These are phyloP conservation scores for Daldinia sp. DNA, from an alignment of 2,329 filamentous ascomycete genomes.

Conservation along the genomic window DNA sequence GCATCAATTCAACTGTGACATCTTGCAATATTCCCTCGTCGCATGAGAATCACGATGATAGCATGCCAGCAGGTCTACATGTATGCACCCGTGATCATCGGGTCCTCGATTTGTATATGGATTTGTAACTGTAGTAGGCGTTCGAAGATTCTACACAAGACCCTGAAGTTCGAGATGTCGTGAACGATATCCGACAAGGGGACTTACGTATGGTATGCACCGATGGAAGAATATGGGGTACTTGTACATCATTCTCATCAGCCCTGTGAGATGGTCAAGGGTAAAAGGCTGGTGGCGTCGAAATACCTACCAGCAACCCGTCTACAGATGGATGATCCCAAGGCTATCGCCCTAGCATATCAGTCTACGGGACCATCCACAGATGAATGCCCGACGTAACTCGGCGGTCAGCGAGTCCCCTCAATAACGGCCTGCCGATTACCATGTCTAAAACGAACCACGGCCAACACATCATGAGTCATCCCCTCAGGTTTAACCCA, in stretches of 20 bases:
- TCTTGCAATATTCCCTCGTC: slow-evolving; percentile 7
- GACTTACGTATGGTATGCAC: slow-evolving; percentile 20
- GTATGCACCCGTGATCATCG: not conserved
- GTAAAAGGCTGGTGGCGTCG: slow-evolving; percentile 13
- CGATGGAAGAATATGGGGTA: slow-evolving; percentile 25
- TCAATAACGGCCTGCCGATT: slow-evolving; percentile 8
- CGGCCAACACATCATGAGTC: slow-evolving; percentile 35
- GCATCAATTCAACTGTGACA: slow-evolving; percentile 3
- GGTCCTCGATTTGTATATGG: slow-evolving; percentile 5
- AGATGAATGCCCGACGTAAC: slow-evolving; percentile 4
- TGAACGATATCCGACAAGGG: slow-evolving; percentile 23
- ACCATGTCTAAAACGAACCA: slow-evolving; percentile 21
- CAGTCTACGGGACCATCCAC: not conserved
- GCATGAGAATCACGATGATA: slow-evolving; percentile 27
- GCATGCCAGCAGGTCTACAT: slow-evolving; percentile 4
- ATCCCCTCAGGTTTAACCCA: slow-evolving; percentile 23
- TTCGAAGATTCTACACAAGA: slow-evolving; percentile 16
- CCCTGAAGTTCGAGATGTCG: slow-evolving; percentile 10
- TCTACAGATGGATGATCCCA: slow-evolving; percentile 21
- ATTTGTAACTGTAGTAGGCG: slow-evolving; percentile 20
- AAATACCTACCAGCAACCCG: slow-evolving; percentile 5
- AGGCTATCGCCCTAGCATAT: slow-evolving; percentile 13
- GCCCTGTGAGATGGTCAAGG: slow-evolving; percentile 27
- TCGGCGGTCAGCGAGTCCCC: slow-evolving; percentile 8
- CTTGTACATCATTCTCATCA: slow-evolving; percentile 27